Evolutionary conservation across 805 yeast species (phyloP).

Genomic region (Lipomyces kockii): DNA sequence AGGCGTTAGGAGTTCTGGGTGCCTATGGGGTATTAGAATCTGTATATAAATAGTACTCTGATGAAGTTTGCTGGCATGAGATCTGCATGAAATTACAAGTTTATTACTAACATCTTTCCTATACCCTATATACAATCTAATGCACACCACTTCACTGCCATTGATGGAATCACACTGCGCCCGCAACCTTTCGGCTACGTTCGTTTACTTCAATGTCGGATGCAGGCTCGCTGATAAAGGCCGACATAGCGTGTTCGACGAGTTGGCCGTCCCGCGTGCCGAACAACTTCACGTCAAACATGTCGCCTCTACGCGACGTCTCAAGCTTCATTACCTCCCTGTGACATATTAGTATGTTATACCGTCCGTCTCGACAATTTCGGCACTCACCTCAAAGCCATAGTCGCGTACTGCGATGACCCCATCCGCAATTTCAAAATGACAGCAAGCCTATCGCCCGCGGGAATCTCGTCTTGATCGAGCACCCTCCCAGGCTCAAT

Average conservation of each 20-base stretch:
- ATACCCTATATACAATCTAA: no score
- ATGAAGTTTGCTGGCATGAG: no score
- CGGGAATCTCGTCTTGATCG: conserved; percentile 7
- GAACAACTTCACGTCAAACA: conserved; percentile 28
- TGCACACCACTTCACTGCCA: no score
- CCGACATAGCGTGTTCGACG: background rate
- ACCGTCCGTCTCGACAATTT: background rate
- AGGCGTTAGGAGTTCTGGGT: no score
- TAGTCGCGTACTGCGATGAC: conserved; percentile 92
- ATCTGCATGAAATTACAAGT: no score
- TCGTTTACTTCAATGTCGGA: background rate
- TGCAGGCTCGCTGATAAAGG: background rate
- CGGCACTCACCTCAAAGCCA: conserved; percentile 85
- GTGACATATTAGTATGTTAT: background rate
- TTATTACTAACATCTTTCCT: no score
- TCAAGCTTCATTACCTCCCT: conserved; percentile 36
- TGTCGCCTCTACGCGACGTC: conserved; percentile 37
- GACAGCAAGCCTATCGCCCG: conserved; percentile 65
- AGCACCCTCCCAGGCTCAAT: conserved; percentile 16
- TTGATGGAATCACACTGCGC: no score
- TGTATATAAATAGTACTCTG: no score
- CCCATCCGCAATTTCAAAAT: conserved; percentile 77
- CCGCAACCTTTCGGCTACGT: background rate
- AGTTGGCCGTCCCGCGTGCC: conserved; percentile 21
- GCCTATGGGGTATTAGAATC: no score